Conservation (phyloP, 441 rosid species). For the Raphanus hybrid region DNA sequence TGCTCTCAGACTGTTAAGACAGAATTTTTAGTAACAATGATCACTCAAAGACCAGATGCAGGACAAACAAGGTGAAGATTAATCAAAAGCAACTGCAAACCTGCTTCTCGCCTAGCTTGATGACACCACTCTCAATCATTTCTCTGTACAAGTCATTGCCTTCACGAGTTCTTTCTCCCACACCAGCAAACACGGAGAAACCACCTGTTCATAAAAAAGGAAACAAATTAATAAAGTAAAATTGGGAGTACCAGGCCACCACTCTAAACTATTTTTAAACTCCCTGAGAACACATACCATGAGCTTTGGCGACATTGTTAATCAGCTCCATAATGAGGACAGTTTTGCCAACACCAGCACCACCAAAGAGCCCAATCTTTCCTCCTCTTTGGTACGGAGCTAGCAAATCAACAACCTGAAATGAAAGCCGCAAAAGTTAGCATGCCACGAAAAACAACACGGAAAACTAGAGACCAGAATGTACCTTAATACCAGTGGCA, state of each 20-base stretch:
- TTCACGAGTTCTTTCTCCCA: slow-evolving; percentile 95
- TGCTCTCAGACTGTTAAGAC: slow-evolving; percentile 79
- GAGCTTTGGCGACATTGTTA: slow-evolving; percentile 98
- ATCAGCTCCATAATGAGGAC: slow-evolving; percentile 98
- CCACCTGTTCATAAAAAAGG: slow-evolving; percentile 62
- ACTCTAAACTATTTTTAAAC: slow-evolving; percentile 15
- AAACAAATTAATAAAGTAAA: not conserved
- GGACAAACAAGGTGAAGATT: not conserved
- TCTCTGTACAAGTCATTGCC: slow-evolving; percentile 98
- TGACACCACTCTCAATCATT: slow-evolving; percentile 99
- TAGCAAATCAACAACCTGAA: slow-evolving; percentile 86
- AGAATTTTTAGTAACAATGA: too few species aligned
- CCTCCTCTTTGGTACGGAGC: slow-evolving; percentile 98
- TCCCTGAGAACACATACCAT: slow-evolving; percentile 57
- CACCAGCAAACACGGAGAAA: slow-evolving; percentile 99
- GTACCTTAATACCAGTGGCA: slow-evolving; percentile 96
- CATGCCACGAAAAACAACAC: not conserved
- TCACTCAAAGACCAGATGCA: not conserved
- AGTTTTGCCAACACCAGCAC: slow-evolving; percentile 98
- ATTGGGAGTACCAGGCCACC: not conserved
- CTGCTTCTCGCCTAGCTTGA: slow-evolving; percentile 97
- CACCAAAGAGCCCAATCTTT: slow-evolving; percentile 91
- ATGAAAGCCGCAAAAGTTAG: slow-evolving; percentile 49
- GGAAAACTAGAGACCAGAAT: too few species aligned
- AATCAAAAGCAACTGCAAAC: slow-evolving; percentile 39